Conservation (phyloP, 2,329 filamentous ascomycete species). For the Cercospora sojina region DNA sequence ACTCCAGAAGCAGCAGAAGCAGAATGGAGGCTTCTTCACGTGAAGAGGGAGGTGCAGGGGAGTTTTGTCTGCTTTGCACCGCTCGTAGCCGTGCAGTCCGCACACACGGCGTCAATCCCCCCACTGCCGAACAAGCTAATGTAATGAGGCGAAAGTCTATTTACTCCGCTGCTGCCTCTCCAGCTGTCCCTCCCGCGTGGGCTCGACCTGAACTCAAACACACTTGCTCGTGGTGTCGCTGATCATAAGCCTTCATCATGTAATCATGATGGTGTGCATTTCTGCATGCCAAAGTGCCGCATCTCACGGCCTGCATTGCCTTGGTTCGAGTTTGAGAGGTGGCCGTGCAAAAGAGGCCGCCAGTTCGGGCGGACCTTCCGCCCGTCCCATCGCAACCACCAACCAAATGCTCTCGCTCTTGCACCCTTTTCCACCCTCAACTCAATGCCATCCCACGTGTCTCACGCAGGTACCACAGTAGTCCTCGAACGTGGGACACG, state of each 20-base stretch:
- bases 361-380: not conserved
- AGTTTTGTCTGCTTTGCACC: too few relatives aligned
- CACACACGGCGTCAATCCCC: not conserved
- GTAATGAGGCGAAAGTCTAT: slow-evolving; percentile 13
- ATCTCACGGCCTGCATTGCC: not conserved
- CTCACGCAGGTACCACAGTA: not conserved
- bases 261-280: not conserved
- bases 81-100: not conserved
- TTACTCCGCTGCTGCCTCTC: not conserved
- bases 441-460: slow-evolving; percentile 1
- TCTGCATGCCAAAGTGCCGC: not conserved
- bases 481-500: not conserved
- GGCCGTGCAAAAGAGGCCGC: not conserved
- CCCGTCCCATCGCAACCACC: not conserved
- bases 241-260: not conserved
- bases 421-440: not conserved
- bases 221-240: not conserved
- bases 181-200: not conserved
- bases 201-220: not conserved
- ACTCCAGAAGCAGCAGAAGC: slow-evolving; percentile 19
- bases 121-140: slow-evolving; percentile 12
- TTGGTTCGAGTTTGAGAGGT: not conserved
- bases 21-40: slow-evolving; percentile 25
- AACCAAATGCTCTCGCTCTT: not conserved
- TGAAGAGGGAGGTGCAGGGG: slow-evolving; percentile 8